Base-by-base conservation (phyloP, 176 grass and related monocot species). In the Bolboschoenus planiculmis region DNA sequence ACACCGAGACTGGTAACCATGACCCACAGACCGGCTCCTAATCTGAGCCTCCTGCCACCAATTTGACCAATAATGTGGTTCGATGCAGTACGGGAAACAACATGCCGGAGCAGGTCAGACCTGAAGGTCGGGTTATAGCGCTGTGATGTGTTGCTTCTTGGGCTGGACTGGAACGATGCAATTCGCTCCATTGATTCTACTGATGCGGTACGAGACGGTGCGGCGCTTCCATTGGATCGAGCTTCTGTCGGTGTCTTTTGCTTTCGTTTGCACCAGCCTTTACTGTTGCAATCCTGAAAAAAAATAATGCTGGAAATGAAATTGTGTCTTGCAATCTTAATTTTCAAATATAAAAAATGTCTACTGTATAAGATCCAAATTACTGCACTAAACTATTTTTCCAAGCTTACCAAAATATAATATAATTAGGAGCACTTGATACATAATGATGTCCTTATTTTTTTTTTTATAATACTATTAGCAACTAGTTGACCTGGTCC, bases 1-100 rank as follows among this genome's bases (percentile, higher is more conserved):
- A 82, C 57, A 7, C 79, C 79, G 18, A 82, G 36, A 82, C 79
- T 63, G 8, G 79, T 44, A 82, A 82, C 56, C 79, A 82, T 82
- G 56, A 82, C 79, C 79, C 58, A 82, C 7, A 82, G 6, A 18
- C 79, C 79, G 5, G 79, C 79, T 29, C 79, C 79, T 36, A 82
- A 50, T 7, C 59, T 47, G 58, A 82, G 58, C 59, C 79, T 82
- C 14, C 55, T 46, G 79, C 39, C 27, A 7, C 72, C 72, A 51
- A 76, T 76, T 82, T 57, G 79, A 65, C 4, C 34, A 1, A 82
- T 48, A 43, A 62, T 81, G 24, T 30, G 79, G 58, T 60, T 47
- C 9, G 58, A 20, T 82, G 56, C n/a, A 18, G 56, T 82, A 44
- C 10, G 56, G 39, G 44, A 24, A 61, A 81, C 14, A 16, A 10